phyloP scores from a whole-genome alignment of 140 eudicot species.

The Oenanthe javanica region DNA sequence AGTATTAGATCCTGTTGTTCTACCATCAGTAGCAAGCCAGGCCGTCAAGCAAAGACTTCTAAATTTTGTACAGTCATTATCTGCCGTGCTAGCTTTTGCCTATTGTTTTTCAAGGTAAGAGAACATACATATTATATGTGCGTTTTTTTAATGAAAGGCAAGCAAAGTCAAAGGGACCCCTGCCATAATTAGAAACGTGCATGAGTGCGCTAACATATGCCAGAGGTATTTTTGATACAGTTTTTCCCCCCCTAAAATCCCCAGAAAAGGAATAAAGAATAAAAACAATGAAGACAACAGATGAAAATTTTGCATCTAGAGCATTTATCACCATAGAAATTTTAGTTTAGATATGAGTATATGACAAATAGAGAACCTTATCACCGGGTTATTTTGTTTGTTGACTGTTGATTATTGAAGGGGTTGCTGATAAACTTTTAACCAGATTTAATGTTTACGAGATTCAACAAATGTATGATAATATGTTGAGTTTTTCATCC shows the following conservation, averaged over 20 bases:
- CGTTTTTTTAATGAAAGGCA: background rate
- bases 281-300: too few species aligned
- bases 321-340: too few species aligned
- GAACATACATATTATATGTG: background rate
- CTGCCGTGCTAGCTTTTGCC: slow-evolving; percentile 70
- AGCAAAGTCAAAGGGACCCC: background rate
- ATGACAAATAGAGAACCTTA: too few species aligned
- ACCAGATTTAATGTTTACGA: background rate
- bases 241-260: too few species aligned
- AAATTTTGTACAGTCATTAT: slow-evolving; percentile 64
- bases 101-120: slow-evolving; percentile 69
- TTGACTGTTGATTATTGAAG: background rate
- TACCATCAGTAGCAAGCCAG: slow-evolving; percentile 75
- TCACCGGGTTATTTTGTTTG: background rate
- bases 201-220: background rate
- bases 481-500: too few species aligned
- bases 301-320: too few species aligned
- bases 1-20: slow-evolving; percentile 59
- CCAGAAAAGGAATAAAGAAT: too few species aligned
- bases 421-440: background rate
- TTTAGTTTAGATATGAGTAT: too few species aligned
- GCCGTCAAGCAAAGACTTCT: slow-evolving; percentile 76
- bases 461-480: too few species aligned
- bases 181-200: background rate
- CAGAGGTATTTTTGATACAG: background rate